phyloP scores from a whole-genome alignment of 768 basidiomycete genomes.

The Calocybe gangraenosa region DNA sequence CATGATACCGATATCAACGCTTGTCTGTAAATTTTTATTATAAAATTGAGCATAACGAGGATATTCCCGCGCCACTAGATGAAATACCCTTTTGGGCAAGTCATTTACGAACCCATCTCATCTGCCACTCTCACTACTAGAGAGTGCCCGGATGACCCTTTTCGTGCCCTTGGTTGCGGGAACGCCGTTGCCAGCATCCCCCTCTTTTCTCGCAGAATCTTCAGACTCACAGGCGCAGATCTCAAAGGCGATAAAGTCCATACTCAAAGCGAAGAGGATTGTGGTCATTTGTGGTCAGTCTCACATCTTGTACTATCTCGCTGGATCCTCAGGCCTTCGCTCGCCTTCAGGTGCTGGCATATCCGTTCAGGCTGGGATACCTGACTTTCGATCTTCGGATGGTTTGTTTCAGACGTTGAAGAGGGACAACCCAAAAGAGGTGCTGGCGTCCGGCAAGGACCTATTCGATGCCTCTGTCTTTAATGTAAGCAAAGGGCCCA shows the following conservation, averaged over 20 bases:
- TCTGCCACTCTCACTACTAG: conserved; percentile 7
- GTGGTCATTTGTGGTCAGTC: conserved; percentile 83
- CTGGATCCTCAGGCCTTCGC: neutral
- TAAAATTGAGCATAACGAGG: no score
- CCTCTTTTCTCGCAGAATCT: conserved; percentile 52
- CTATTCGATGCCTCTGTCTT: conserved; percentile 90
- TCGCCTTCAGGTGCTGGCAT: conserved; percentile 71
- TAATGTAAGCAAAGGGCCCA: conserved; percentile 47
- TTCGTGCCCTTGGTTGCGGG: conserved; percentile 55
- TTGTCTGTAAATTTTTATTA: no score
- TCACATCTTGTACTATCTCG: conserved; percentile 6
- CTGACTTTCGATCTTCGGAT: conserved; percentile 81
- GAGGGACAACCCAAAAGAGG: conserved; percentile 71
- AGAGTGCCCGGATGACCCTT: conserved; percentile 47
- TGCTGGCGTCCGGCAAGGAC: conserved; percentile 74
- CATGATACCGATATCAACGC: no score
- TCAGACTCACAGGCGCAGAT: conserved; percentile 43
- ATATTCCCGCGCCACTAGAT: conserved; percentile 24
- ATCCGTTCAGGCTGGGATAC: conserved; percentile 83
- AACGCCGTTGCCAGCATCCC: conserved; percentile 42
- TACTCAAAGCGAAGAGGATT: conserved; percentile 75
- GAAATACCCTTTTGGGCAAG: conserved; percentile 13
- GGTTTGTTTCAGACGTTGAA: conserved; percentile 79
- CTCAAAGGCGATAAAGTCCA: conserved; percentile 54
- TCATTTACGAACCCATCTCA: conserved; percentile 12